These are phyloP conservation scores for Sesbania bispinosa DNA, from an alignment of 306 rosid species.

Conservation along the genomic window DNA sequence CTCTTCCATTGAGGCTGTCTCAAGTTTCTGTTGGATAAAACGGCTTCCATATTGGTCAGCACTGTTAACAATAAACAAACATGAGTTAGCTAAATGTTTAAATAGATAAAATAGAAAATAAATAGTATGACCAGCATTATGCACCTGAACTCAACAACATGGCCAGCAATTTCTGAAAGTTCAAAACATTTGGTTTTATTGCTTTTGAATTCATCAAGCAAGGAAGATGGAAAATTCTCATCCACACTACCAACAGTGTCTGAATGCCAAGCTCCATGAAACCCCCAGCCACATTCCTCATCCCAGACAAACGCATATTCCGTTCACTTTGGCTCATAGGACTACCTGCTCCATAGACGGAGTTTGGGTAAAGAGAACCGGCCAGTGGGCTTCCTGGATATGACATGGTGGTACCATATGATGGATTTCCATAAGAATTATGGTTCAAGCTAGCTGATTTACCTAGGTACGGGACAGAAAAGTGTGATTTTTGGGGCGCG, in stretches of 20 bases:
- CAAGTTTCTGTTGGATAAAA: slow-evolving; percentile 93
- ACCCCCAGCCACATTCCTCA: no score
- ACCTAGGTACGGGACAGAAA: slow-evolving; percentile 53
- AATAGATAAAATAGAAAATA: slow-evolving; percentile 23
- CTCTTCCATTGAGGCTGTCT: slow-evolving; percentile 75
- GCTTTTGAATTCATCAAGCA: no score
- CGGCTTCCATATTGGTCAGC: slow-evolving; percentile 96
- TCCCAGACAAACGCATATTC: no score
- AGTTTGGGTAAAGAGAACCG: slow-evolving; percentile 61
- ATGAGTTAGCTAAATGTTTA: slow-evolving; percentile 16
- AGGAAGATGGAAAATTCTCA: no score
- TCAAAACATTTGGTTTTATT: slow-evolving; percentile 80
- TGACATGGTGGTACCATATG: slow-evolving; percentile 47
- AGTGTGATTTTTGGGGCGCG: no score
- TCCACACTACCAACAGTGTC: no score
- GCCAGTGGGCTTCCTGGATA: slow-evolving; percentile 87
- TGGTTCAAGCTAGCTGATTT: slow-evolving; percentile 63
- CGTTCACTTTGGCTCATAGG: no score
- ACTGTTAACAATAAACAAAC: slow-evolving; percentile 38
- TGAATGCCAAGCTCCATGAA: no score
- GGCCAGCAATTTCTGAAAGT: slow-evolving; percentile 70
- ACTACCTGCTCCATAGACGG: no score
- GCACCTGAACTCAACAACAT: slow-evolving; percentile 80
- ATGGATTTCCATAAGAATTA: slow-evolving; percentile 52
- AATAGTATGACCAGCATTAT: no score